Percentiles rank a stretch among this genome's conserved stretches.
Evolutionary conservation across 345 rosid genomes (phyloP).

Genomic region (Eutrema heterophyllum): DNA sequence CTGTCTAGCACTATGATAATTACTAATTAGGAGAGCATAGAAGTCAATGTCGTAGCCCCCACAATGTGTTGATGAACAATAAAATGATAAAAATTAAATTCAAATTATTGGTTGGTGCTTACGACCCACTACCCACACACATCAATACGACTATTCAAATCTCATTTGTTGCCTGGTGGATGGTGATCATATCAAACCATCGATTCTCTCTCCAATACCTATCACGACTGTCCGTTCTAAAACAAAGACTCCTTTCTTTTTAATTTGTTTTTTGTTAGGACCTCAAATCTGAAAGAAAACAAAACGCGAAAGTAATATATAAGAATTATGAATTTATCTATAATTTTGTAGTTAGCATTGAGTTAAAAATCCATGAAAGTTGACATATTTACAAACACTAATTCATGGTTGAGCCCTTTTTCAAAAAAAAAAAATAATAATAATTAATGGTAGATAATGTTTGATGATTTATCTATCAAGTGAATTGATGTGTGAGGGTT

Average conservation of each 20-base stretch:
- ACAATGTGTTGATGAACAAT: conserved; percentile 13
- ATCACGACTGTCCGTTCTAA: neutral
- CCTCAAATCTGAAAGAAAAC: neutral
- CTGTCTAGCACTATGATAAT: conserved; percentile 30
- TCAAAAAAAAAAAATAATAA: too few relatives aligned
- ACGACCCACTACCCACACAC: too few relatives aligned
- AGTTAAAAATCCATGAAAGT: neutral
- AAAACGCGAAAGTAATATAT: neutral
- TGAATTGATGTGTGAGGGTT: neutral
- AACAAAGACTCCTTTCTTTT: neutral
- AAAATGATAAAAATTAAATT: conserved; percentile 10
- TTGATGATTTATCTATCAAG: neutral
- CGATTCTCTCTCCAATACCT: neutral
- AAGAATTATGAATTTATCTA: neutral
- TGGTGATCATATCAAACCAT: conserved; percentile 16
- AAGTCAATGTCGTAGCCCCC: conserved; percentile 35
- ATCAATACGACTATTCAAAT: conserved; percentile 32
- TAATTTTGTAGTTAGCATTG: neutral
- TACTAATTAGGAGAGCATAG: conserved; percentile 11
- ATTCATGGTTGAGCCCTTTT: neutral
- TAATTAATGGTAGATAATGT: neutral
- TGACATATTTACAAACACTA: neutral
- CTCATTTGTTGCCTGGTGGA: conserved; percentile 30
- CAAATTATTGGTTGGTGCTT: conserved; percentile 32
- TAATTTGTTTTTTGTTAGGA: neutral